Percentiles rank a stretch among this genome's conserved stretches.
Conservation (phyloP, 23 red algal genomes). For the Gracilariopsis chorda region DNA sequence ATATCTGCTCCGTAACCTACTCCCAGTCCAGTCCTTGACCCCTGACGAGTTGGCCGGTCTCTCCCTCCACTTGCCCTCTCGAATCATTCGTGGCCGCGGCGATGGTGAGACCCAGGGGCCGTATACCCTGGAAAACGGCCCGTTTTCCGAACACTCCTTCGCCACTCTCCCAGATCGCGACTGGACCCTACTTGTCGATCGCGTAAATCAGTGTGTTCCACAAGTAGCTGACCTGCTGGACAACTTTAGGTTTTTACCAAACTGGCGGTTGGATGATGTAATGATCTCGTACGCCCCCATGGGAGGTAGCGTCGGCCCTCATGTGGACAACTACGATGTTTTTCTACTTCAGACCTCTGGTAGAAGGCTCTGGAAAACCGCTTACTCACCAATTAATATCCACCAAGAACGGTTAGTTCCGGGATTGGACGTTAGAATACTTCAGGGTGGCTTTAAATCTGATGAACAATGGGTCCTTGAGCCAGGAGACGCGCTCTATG, state of each 20-base stretch:
- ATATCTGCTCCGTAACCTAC: constrained; percentile 54
- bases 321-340: constrained; percentile 95
- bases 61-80: constrained; percentile 57
- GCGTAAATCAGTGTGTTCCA: constrained; percentile 57
- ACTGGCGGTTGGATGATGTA: constrained; percentile 90
- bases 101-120: constrained; percentile 12
- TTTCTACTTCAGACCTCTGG: constrained; percentile 80
- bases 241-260: constrained; percentile 69
- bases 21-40: constrained; percentile 58
- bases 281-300: constrained; percentile 74
- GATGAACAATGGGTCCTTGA: constrained; percentile 60
- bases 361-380: constrained; percentile 58
- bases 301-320: constrained; percentile 85
- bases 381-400: constrained; percentile 34
- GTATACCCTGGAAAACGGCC: constrained; percentile 52
- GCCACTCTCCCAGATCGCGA: constrained; percentile 37
- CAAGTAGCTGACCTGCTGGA: constrained; percentile 46
- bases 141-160: constrained; percentile 42
- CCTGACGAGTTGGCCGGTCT: constrained; percentile 80
- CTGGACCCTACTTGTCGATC: constrained; percentile 78
- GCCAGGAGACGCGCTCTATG: constrained; percentile 84
- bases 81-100: constrained; percentile 47
- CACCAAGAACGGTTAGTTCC: constrained; percentile 59
- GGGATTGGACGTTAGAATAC: constrained; percentile 56
- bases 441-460: constrained; percentile 38